Base-by-base conservation (phyloP, 2,329 filamentous ascomycete genomes). In the Venturia carpophila region DNA sequence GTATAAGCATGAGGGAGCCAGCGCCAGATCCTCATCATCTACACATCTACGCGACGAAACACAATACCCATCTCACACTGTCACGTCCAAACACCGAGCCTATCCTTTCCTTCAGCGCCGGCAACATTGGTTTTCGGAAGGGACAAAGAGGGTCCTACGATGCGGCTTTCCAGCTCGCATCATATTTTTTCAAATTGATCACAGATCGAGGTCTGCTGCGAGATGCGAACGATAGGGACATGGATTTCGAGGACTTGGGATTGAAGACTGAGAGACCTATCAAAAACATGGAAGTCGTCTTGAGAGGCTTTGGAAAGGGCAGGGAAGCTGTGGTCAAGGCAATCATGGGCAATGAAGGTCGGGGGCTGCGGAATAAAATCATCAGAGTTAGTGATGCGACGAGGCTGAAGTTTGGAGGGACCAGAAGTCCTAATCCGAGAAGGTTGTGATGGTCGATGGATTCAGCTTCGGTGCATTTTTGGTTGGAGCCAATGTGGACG, bases 41-140 rank as follows among this genome's bases (percentile, higher is more conserved):
- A 68, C 91, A 96, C 79, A 82, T 99, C 75, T 93, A 86, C 78
- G 80, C 89, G 37, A 88, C 90, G 75, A 95, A 91, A 79, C 94
- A 97, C 84, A 99, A 99, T 80, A 94, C 91, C 24, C 91, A 97
- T 77, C 84, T 99, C 71, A 97, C 92, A 1, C 84, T 97, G 69
- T 91, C 92, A 27, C 87, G 88, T 72, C 92, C 94, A 37, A 87
- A 91, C 74, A 83, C 88, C 60, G 84, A 91, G 68, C 84, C 91
- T 37, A 84, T 97, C 69, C 81, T 99, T 68, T 91, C 88, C 15
- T 77, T 96, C 70, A 90, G 89, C 1, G 84, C 87, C 66, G 94
- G 94, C 61, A 92, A 96, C 72, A 85, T 99, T 67, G 93, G 93
- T n/a, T 97, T 97, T 79, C 84, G 83, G 71, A 95, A 97, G 78